Evolutionary conservation across 441 rosid species (phyloP).

Genomic region (Corymbia citriodora): DNA sequence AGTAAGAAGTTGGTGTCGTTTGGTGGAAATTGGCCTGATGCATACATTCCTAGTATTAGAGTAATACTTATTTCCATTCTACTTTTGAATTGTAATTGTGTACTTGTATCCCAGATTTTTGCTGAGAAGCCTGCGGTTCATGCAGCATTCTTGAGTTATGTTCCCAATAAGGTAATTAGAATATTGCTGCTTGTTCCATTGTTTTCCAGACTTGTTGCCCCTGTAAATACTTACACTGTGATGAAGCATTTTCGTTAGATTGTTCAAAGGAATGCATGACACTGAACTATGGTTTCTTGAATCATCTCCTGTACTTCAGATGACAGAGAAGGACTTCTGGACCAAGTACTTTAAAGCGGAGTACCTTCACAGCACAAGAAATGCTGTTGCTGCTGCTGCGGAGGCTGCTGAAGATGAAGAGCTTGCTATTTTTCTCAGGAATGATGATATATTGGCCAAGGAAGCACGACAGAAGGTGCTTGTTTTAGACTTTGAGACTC

Average conservation of each 20-base stretch:
- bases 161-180: constrained; percentile 73
- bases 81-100: constrained; percentile 1
- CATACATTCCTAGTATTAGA: neutral
- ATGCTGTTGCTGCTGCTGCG: constrained; percentile 70
- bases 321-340: constrained; percentile 88
- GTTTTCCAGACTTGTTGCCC: neutral
- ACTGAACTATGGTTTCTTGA: neutral
- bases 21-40: neutral
- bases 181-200: neutral
- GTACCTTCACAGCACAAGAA: constrained; percentile 71
- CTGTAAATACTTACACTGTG: neutral
- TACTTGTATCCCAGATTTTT: constrained; percentile 57
- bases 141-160: constrained; percentile 65
- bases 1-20: neutral
- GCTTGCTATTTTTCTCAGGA: constrained; percentile 83
- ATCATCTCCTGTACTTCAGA: constrained; percentile 31
- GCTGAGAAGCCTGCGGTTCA: constrained; percentile 96
- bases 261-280: neutral
- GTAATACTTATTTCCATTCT: neutral
- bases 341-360: constrained; percentile 91
- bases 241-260: neutral
- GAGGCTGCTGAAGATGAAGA: constrained; percentile 98
- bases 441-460: constrained; percentile 74
- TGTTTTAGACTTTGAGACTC: neutral
- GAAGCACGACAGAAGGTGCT: constrained; percentile 75